Base-by-base conservation (phyloP, 176 grass and related monocot genomes). In the Phyllostachys edulis region DNA sequence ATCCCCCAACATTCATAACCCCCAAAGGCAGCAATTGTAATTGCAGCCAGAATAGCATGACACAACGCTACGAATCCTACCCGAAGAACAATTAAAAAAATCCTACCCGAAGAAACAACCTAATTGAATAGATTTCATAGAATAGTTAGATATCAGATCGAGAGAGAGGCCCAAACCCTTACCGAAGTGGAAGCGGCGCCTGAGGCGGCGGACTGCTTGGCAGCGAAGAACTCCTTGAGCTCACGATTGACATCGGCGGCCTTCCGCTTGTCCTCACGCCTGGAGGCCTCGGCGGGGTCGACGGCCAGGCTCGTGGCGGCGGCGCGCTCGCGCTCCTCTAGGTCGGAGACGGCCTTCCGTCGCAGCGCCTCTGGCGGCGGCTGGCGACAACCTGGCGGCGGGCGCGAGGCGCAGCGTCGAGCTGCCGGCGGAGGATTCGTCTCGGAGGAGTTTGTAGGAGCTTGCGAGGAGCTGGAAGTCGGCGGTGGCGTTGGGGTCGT, bases 251-350 rank as follows among this genome's bases (percentile, higher is more conserved):
- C 44, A 12, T 90, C 85, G 9, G 86, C 86, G 1, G 83, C 87
- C 8, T 50, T 89, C 32, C 76, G 71, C 77, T 81, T 93, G 5
- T 87, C 85, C 79, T 76, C 78, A 4, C 87, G 82, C 76, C 46
- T 85, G 56, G 83, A 76, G 2, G 69, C 45, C 74, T 95, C 91
- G 0, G 36, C 87, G 0, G 86, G 76, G 24, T 88, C 77, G 32
- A 84, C 6, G 26, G 83, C 42, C 15, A 57, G 80, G 15, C 83
- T 77, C 1, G 73, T 67, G 18, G 84, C 83, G 0, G 66, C 84
- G 5, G 91, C 85, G n/a, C 91, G 85, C 83, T 95, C 96, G 37
- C 96, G 86, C 87, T 98, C 88, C 73, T 98, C 93, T 34, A 96
- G 85, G 69, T 98, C 93, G 0, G 89, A 80, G 10, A 90, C 89